phyloP scores from a whole-genome alignment of 768 basidiomycete genomes.

The Glaciozyma martinii region DNA sequence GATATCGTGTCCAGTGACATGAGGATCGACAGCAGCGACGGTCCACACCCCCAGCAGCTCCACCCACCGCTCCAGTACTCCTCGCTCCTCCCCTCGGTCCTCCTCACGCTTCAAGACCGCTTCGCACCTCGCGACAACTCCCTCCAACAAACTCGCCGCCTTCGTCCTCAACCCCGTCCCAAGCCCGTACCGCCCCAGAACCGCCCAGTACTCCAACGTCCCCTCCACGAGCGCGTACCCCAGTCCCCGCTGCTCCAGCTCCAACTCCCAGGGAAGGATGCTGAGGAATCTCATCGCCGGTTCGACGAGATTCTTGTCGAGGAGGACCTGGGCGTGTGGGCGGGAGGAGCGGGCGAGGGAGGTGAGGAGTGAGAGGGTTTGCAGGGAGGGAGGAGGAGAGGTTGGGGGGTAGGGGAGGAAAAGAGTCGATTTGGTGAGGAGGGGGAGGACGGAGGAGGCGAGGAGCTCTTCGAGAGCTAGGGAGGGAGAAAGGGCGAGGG shows the following conservation, averaged over 20 bases:
- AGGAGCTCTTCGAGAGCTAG: no score
- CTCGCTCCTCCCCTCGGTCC: constrained; percentile 39
- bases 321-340: constrained; percentile 52
- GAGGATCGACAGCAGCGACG: constrained; percentile 79
- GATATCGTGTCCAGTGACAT: constrained; percentile 74
- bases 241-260: constrained; percentile 44
- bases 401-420: neutral
- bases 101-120: constrained; percentile 1
- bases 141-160: constrained; percentile 11
- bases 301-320: constrained; percentile 48
- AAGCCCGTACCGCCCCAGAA: constrained; percentile 63
- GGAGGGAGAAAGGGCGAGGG: constrained; percentile 38
- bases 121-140: neutral
- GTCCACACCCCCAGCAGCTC: constrained; percentile 62
- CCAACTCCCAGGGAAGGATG: constrained; percentile 45
- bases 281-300: constrained; percentile 64
- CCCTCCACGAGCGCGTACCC: constrained; percentile 40
- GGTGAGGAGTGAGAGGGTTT: constrained; percentile 53
- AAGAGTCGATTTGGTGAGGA: constrained; percentile 13
- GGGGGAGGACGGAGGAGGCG: constrained; percentile 29
- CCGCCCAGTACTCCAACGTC: constrained; percentile 57
- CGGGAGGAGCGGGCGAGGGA: constrained; percentile 59
- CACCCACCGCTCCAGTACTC: constrained; percentile 50
- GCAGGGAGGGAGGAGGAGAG: constrained; percentile 33
- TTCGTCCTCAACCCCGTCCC: constrained; percentile 17